A percentile compares a stretch with the other conserved stretches of the same genome.
Conservation (phyloP, 805 yeast species). For the Kluyveromyces aestuarii region DNA sequence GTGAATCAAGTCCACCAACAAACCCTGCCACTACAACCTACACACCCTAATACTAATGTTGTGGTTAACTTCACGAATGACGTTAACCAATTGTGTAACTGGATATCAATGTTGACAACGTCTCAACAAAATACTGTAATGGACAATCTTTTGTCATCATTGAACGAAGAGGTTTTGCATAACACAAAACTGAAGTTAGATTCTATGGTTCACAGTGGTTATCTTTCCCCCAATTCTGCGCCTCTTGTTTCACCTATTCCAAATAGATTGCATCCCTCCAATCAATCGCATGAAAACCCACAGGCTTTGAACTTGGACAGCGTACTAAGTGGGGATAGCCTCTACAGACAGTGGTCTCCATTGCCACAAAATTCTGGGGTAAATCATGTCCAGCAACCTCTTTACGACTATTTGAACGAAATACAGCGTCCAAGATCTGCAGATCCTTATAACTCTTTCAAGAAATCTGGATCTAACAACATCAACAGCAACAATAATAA, state of each 20-base stretch:
- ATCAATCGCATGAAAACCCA: slow-evolving; percentile 15
- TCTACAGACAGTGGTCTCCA: slow-evolving; percentile 20
- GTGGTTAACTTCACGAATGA: slow-evolving; percentile 39
- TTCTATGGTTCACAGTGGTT: slow-evolving; percentile 18
- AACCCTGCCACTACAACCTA: slow-evolving; percentile 4
- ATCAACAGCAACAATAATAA: slow-evolving; percentile 5
- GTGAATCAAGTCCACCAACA: background rate
- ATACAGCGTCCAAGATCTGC: slow-evolving; percentile 36
- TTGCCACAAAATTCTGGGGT: slow-evolving; percentile 27
- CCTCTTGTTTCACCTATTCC: slow-evolving; percentile 23
- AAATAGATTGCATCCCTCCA: slow-evolving; percentile 9
- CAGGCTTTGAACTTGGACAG: slow-evolving; percentile 34
- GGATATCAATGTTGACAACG: slow-evolving; percentile 43
- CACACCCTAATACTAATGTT: slow-evolving; percentile 10
- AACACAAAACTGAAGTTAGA: slow-evolving; percentile 43
- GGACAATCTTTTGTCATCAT: slow-evolving; percentile 42
- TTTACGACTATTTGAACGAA: slow-evolving; percentile 25
- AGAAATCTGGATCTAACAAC: slow-evolving; percentile 4
- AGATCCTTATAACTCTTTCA: slow-evolving; percentile 25
- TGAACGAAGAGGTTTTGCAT: slow-evolving; percentile 43
- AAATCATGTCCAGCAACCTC: slow-evolving; percentile 29
- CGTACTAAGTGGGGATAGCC: slow-evolving; percentile 23
- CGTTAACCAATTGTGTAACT: slow-evolving; percentile 39
- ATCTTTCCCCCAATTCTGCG: slow-evolving; percentile 15
- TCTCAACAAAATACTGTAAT: slow-evolving; percentile 44